Evolutionary conservation across 495 filamentous ascomycete species (phyloP), one percentile per base, ranked within the genome.

Genomic region (Aspergillus bridgeri): DNA sequence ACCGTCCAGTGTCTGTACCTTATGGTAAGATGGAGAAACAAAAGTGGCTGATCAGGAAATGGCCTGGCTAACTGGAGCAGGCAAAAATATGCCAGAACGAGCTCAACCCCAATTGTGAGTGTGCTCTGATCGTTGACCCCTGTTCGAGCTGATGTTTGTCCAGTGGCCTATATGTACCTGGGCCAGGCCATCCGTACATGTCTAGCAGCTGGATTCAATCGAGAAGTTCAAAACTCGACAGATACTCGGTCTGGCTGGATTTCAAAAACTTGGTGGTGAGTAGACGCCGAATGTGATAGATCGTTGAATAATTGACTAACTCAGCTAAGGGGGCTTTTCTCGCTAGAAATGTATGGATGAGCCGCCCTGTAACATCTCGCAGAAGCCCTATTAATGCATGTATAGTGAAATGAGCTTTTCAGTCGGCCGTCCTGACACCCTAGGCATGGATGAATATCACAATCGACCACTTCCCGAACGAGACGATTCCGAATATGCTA

Each of bases 131-230:
- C 5, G 24, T 27, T 0, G 44, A 13, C n/a, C 3, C 6, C 6
- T 11, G 3, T 18, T 42, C 1, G 43, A 7, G 18, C 23, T 5
- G 17, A 21, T 67, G 19, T 60, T 58, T 38, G 44, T 54, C 50
- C 23, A 76, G 74, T 76, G 68, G 72, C 74, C n/a, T 76, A 75
- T 49, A 76, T 76, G 72, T 76, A 76, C 55, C 65, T 76, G 21
- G 74, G 74, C 1, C 63, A 72, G 8, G 72, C 74, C 19, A 67
- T 76, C 6, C 69, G 74, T 18, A 76, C 74, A 7, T 76, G 74
- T 55, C 63, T 76, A 8, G 69, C 72, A 42, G 74, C 74, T 56
- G 74, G 74, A 1, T 75, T 75, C 47, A 76, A 76, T 54, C 60
- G 74, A 49, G 69, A 75, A 6, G 66, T 75, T 8, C 64, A 60